Evolutionary conservation across 2,329 filamentous ascomycete genomes (phyloP), one percentile per base, ranked within the genome.

Genomic region (Xylariaceae sp.): DNA sequence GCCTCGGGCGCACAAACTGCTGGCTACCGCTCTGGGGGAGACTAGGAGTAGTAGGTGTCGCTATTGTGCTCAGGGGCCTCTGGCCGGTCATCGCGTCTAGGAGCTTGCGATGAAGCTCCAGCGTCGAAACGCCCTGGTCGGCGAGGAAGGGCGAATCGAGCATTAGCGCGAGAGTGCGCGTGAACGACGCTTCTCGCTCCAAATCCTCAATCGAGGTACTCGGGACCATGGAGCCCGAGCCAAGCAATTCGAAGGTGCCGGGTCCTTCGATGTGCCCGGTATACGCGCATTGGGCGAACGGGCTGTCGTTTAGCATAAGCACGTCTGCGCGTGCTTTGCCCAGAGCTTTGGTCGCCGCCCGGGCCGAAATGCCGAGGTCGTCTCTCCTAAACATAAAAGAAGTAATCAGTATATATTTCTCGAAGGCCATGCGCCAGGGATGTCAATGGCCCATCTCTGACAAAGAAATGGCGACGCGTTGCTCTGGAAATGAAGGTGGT

Each of bases 291-390:
- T 63, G 58, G 1, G 62, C 54, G 9, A 60, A 64, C 6, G 60
- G 60, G 54, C 58, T 61, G 55, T 64, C 62, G 23, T 63, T 61
- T 1, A 64, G 54, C 50, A 63, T 54, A 8, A 63, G 49, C 11
- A 64, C 62, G 35, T 64, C 62, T 1, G 56, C 55, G 6, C 58
- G 58, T 6, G 61, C 53, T 7, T 11, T 23, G 2, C 58, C 53
- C 3, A 64, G 55, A 10, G 42, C 17, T n/a, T 58, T 62, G 17
- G 51, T 47, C 18, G 57, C 17, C 1, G 54, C 10, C 53, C 53
- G 55, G n/a, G 60, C 62, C 1, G 50, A 30, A n/a, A 64, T 39
- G 2, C 62, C 60, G 3, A 23, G 57, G 13, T 59, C 49, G 30
- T 60, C 57, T 48, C 51, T 34, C 17, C 62, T 64, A 17, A n/a